Base-by-base conservation (phyloP, 306 rosid species). In the Lablab purpureus region DNA sequence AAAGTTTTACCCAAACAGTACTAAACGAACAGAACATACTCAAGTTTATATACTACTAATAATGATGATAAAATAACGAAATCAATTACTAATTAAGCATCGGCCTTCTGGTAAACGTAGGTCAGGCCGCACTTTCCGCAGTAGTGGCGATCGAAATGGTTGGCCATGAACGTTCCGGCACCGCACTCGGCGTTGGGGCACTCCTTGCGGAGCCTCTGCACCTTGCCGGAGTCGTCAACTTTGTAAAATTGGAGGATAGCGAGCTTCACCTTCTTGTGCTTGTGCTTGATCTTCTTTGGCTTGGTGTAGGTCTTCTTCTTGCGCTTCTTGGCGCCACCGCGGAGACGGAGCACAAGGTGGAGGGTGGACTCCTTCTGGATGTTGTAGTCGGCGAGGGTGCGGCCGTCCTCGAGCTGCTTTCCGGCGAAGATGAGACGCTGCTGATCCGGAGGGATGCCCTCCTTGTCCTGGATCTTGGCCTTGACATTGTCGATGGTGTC, bases 271-370 rank as follows among this genome's bases (percentile, higher is more conserved):
- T 94, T 94, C 96, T 89, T 94, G 7, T 94, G 88, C 89, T 94
- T 94, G 90, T 94, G 98, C 92, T 94, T 94, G 86, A 94, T 91
- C 88, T 94, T 94, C 92, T 94, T 94, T 0, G 98, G 98, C 87
- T 91, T 94, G 54, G 98, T 91, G 88, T 94, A 91, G 52, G 98
- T 94, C 94, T 94, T 94, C 97, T 94, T 94, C 97, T 94, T 94
- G 4, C 98, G 74, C 92, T 94, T 94, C 87, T 94, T 94, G 10
- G 98, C 98, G 0, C 98, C 98, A 10, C 98, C 98, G 2, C 98
- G 89, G 67, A 94, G 97, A 27, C 98, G 95, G 73, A 94, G 98
- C 8, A 94, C 97, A 0, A 94, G 90, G 79, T 94, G 98, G 2
- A 94, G 96, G 0, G 97, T 94, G 0, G 98, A 94, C 49, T 94